These are phyloP conservation scores for Cetradonia linearis DNA, from an alignment of 495 filamentous ascomycete species.

Conservation along the genomic window DNA sequence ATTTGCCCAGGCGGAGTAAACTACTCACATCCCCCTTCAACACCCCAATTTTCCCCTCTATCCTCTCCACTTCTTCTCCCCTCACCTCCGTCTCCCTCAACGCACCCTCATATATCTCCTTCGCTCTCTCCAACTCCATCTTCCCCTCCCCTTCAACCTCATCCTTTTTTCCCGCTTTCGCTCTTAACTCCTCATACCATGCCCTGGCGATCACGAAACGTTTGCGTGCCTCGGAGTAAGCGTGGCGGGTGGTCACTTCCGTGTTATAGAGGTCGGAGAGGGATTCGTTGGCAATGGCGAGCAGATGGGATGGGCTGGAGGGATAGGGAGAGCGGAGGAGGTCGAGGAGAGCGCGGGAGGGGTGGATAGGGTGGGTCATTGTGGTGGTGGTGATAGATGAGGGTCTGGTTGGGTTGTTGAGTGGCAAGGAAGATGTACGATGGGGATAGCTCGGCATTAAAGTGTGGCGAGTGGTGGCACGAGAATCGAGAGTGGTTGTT, in stretches of 20 bases:
- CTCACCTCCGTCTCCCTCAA: slow-evolving; percentile 31
- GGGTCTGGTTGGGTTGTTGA: background rate
- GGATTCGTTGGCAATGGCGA: background rate
- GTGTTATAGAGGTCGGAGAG: background rate
- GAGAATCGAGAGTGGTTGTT: background rate
- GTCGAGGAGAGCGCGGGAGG: background rate
- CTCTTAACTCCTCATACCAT: background rate
- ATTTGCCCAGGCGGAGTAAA: background rate
- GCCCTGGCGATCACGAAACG: slow-evolving; percentile 5
- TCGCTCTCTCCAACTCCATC: slow-evolving; percentile 29
- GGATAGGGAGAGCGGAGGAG: background rate
- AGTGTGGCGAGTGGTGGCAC: background rate
- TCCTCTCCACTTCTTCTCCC: slow-evolving; percentile 1
- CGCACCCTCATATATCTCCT: slow-evolving; percentile 25
- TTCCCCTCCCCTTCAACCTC: background rate
- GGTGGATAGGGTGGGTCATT: background rate
- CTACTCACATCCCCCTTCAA: background rate
- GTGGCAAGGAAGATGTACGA: background rate
- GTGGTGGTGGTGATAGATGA: background rate
- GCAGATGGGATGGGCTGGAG: background rate
- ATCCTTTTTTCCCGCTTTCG: background rate
- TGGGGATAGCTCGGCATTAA: background rate
- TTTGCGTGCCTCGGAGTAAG: background rate
- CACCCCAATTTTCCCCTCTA: background rate
- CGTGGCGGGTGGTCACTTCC: background rate